Evolutionary conservation across 306 rosid species (phyloP), one percentile per base, ranked within the genome.

Genomic region (Datisca glomerata): DNA sequence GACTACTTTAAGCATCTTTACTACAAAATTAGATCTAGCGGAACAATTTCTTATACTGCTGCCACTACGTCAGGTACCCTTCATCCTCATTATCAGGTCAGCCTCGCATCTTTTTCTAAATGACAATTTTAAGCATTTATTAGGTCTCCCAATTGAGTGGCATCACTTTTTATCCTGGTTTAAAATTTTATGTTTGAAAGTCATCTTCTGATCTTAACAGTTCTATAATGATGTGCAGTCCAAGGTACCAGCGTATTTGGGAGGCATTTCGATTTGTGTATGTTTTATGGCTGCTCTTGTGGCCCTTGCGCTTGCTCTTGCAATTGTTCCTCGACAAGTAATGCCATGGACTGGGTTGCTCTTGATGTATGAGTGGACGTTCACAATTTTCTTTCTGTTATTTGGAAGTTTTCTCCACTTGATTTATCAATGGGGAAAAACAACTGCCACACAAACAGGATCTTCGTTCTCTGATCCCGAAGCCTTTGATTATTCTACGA

Each of bases 311-410:
- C 51, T 91, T 42, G 54, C 78, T 15, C 60, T 91, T 45, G 65
- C 46, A 60, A 73, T 80, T 38, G 86, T 91, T 44, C 98, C 98
- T 15, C 82, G 66, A 24, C 98, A 91, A 78, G 96, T 91, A 58
- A 62, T 61, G 76, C 98, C 98, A 22, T 91, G 98, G 96, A 84
- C 96, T 56, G 98, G 98, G 43, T 75, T 91, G 61, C 76, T 91
- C 56, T 73, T 91, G 80, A 80, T 78, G 92, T 91, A 91, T 46
- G 98, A 91, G 61, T 91, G 98, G 98, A 80, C 86, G 17, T 78
- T 75, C 70, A 65, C 94, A 36, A 46, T 80, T 57, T 91, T 84
- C 79, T 63, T 75, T 55, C 35, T 80, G 45, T 51, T 75, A 29
- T 84, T 80, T 59, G 92, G 98, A 42, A 86, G 86, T 24, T 91